Base-by-base conservation (phyloP, 2,329 filamentous ascomycete species). In the Aureobasidium lini region DNA sequence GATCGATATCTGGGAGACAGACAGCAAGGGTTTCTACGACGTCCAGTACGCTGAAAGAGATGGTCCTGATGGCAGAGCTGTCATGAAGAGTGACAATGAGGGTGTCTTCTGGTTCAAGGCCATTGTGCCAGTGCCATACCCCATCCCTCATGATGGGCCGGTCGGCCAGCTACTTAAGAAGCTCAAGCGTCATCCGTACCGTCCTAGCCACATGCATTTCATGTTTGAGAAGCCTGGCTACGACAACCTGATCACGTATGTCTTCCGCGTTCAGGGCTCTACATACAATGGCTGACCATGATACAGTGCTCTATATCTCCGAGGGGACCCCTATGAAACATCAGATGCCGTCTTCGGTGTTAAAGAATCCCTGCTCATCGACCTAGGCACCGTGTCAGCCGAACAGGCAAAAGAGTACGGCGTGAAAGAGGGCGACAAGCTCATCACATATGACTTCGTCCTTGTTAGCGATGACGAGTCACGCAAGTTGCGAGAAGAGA, bases 311-410 rank as follows among this genome's bases (percentile, higher is more conserved):
- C 76, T 95, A 0, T 95, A 93, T 68, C 76, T 92, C 58, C 83
- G 87, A 2, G 85, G 84, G 47, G 89, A 93, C 66, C 87, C 87
- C 0, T 94, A 93, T 69, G 89, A 93, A 75, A 88, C 84, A 1
- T 89, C 87, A 0, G 90, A 95, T 68, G 88, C 89, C 0, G 90
- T 95, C 1, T 95, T 95, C 66, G 90, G 90, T 10, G 89, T 95
- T 60, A 95, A 95, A 72, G 80, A 90, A 69, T 89, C 86, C 31
- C 77, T 95, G 11, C 75, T 90, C n/a, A 79, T 90, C 13, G 86
- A 89, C 64, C 75, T 84, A 73, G 65, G 78, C 62, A 74, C 79
- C 67, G 76, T 83, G 65, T 72, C 78, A 70, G 69, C 73, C 0
- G 78, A 79, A 46, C 79, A 79, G 60, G 83, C 86, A 0, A 63